Conservation (phyloP, 352 stramenopile species). For the Phytophthora litchii region DNA sequence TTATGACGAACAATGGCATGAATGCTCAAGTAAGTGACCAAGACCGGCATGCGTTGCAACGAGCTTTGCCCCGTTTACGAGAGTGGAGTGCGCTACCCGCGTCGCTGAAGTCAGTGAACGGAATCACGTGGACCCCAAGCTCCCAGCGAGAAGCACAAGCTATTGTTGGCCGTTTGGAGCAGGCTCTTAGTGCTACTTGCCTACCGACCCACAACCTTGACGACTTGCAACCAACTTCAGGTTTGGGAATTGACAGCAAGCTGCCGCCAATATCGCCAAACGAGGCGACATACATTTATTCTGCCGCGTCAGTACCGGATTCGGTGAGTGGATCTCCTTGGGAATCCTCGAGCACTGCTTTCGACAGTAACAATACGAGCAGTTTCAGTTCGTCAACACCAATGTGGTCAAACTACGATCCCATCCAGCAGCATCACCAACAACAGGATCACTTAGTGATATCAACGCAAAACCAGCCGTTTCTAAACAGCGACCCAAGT, state of each 20-base stretch:
- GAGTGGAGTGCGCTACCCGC: conserved; percentile 52
- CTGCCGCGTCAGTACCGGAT: conserved; percentile 29
- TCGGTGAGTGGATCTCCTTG: conserved; percentile 19
- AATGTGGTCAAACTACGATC: conserved; percentile 40
- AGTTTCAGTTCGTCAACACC: conserved; percentile 28
- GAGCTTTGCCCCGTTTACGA: conserved; percentile 55
- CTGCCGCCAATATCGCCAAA: conserved; percentile 44
- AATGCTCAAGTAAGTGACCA: conserved; percentile 41
- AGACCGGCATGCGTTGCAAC: conserved; percentile 56
- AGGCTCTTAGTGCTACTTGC: conserved; percentile 43
- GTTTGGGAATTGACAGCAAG: conserved; percentile 28
- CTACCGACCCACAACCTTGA: conserved; percentile 16
- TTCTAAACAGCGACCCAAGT: conserved; percentile 19
- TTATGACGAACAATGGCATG: conserved; percentile 40
- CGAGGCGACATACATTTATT: conserved; percentile 48
- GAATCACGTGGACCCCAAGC: conserved; percentile 50
- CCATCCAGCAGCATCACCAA: conserved; percentile 28
- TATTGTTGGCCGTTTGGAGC: conserved; percentile 62
- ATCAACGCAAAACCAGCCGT: conserved; percentile 37
- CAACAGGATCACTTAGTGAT: conserved; percentile 24
- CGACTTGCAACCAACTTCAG: conserved; percentile 25
- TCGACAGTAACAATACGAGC: conserved; percentile 26
- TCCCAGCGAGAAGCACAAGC: conserved; percentile 58
- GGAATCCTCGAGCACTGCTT: conserved; percentile 18
- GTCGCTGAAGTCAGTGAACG: conserved; percentile 42